A percentile compares a stretch with the other conserved stretches of the same genome.
Evolutionary conservation across 1,284 basidiomycete genomes (phyloP).

Genomic region (Cutaneotrichosporon cavernicola): DNA sequence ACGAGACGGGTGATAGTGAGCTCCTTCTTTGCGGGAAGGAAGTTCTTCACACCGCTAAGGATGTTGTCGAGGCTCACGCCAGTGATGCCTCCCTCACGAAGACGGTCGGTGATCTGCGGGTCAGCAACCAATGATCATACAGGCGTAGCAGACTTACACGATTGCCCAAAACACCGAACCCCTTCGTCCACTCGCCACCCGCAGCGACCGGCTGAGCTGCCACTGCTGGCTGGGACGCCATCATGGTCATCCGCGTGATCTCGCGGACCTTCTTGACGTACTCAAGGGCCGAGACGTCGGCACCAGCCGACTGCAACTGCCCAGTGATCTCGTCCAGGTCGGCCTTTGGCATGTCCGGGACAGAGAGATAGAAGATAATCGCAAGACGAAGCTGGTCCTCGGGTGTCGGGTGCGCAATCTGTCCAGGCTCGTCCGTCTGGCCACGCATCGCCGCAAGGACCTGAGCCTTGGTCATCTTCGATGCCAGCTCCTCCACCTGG

Average conservation of each 20-base stretch:
- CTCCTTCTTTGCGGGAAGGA: slow-evolving; percentile 92
- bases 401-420: slow-evolving; percentile 57
- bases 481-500: slow-evolving; percentile 88
- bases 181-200: slow-evolving; percentile 65
- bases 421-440: slow-evolving; percentile 60
- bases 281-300: slow-evolving; percentile 79
- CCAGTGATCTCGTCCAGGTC: slow-evolving; percentile 85
- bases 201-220: slow-evolving; percentile 49
- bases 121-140: slow-evolving; percentile 14
- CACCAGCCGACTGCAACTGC: slow-evolving; percentile 75
- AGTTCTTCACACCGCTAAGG: slow-evolving; percentile 97
- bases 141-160: slow-evolving; percentile 59
- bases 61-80: slow-evolving; percentile 77
- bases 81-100: slow-evolving; percentile 81
- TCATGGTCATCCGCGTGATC: slow-evolving; percentile 84
- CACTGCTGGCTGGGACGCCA: slow-evolving; percentile 70
- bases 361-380: slow-evolving; percentile 88
- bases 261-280: slow-evolving; percentile 91
- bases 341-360: slow-evolving; percentile 77
- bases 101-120: slow-evolving; percentile 69
- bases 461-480: slow-evolving; percentile 75
- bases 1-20: slow-evolving; percentile 87
- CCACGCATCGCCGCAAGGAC: slow-evolving; percentile 73
- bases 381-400: slow-evolving; percentile 90
- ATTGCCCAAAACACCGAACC: slow-evolving; percentile 89